A percentile compares a stretch with the other conserved stretches of the same genome.
phyloP scores from a whole-genome alignment of 192 early-diverging fungal species.

The Radiomyces spectabilis region DNA sequence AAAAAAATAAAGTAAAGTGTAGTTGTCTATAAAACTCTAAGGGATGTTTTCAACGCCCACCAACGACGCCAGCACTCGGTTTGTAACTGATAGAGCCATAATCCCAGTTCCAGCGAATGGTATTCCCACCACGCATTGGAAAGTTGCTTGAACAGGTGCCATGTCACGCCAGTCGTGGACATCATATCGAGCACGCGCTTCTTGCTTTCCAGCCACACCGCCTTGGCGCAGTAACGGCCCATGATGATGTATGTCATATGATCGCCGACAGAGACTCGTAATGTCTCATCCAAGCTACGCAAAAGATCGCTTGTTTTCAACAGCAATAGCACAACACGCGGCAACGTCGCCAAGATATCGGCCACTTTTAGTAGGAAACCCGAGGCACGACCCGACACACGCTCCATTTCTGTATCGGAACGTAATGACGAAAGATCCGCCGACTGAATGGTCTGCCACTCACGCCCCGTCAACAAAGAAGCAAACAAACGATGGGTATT shows the following conservation, averaged over 20 bases:
- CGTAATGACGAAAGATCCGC: constrained; percentile 31
- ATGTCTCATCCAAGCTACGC: constrained; percentile 54
- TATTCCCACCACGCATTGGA: constrained; percentile 21
- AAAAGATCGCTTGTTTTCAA: constrained; percentile 91
- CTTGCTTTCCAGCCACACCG: constrained; percentile 24
- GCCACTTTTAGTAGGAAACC: constrained; percentile 65
- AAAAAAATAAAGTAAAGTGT: no score
- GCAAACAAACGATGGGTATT: constrained; percentile 82
- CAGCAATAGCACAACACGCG: constrained; percentile 73
- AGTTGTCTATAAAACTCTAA: no score
- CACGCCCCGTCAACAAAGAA: constrained; percentile 78
- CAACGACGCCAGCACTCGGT: no score
- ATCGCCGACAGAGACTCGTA: constrained; percentile 11
- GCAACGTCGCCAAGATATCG: constrained; percentile 74
- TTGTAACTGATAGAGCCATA: no score
- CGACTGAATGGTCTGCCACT: constrained; percentile 63
- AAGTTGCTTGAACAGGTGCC: constrained; percentile 3
- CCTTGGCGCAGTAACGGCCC: constrained; percentile 23
- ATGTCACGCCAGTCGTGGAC: not conserved
- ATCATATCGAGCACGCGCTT: constrained; percentile 1
- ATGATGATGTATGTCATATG: constrained; percentile 23
- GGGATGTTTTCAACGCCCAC: no score
- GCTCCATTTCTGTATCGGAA: constrained; percentile 37
- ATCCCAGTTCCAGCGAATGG: not conserved
- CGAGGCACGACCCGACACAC: constrained; percentile 45